A percentile compares a stretch with the other conserved stretches of the same genome.
Conservation (phyloP, 2,329 filamentous ascomycete genomes). For the Akanthomyces dipterigenus region DNA sequence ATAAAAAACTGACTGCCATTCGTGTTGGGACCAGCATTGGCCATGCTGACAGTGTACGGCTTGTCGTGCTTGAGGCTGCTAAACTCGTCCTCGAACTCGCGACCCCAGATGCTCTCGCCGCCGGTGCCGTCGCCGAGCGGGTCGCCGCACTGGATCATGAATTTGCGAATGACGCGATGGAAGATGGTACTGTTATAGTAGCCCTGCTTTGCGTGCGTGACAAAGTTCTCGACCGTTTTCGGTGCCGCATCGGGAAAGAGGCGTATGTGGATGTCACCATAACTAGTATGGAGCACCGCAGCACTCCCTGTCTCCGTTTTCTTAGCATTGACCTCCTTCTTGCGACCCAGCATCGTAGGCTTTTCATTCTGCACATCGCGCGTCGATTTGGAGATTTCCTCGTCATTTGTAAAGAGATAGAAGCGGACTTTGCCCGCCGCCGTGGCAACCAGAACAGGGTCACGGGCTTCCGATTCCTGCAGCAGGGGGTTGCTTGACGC, state of each 20-base stretch:
- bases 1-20: slow-evolving; percentile 99
- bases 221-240: slow-evolving; percentile 95
- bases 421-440: slow-evolving; percentile 85
- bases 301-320: slow-evolving; percentile 66
- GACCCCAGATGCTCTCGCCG: slow-evolving; percentile 84
- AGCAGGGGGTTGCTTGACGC: slow-evolving; percentile 89
- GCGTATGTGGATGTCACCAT: slow-evolving; percentile 88
- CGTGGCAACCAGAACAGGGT: slow-evolving; percentile 82
- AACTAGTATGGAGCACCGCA: slow-evolving; percentile 84
- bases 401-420: slow-evolving; percentile 96
- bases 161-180: slow-evolving; percentile 93
- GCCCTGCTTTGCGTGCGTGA: slow-evolving; percentile 78
- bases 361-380: slow-evolving; percentile 95
- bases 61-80: slow-evolving; percentile 88
- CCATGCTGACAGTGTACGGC: slow-evolving; percentile 95
- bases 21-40: slow-evolving; percentile 90
- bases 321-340: slow-evolving; percentile 47
- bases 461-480: slow-evolving; percentile 82
- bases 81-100: slow-evolving; percentile 94
- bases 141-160: slow-evolving; percentile 98
- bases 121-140: slow-evolving; percentile 87
- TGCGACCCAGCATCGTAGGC: slow-evolving; percentile 58
- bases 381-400: slow-evolving; percentile 72
- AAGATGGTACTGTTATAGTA: slow-evolving; percentile 99
- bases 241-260: slow-evolving; percentile 91